Evolutionary conservation across 768 basidiomycete species (phyloP), one percentile per base, ranked within the genome.

Genomic region (Phylloporus arenicola): DNA sequence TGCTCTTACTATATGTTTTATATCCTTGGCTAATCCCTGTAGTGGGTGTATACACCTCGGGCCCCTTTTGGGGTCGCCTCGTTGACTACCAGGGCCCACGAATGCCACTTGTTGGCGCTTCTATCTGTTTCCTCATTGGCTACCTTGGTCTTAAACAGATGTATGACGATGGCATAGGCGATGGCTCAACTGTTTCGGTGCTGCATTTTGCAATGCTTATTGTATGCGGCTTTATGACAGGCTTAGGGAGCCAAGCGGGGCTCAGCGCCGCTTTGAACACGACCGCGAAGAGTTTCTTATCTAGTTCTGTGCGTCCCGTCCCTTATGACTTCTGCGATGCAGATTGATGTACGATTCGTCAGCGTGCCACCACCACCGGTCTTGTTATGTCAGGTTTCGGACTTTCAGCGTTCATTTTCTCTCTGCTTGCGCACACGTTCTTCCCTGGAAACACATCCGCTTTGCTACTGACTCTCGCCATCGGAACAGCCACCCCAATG

Each of bases 381-480:
- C 64, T 91, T 9, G 91, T 93, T 30, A 68, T 92, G 17, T 89
- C 90, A 0, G 92, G 90, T 29, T 92, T 90, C 55, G 92, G 93
- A 0, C 79, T 97, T 14, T 92, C 90, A 0, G 93, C 93, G 0
- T 95, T 95, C 73, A 74, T 88, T 54, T 96, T 94, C 69, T 88
- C 89, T 12, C 77, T 82, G 1, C 69, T 94, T 33, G 82, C 90
- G 0, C 83, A 85, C 49, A 60, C 78, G 0, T 64, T 84, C 38
- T 94, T 83, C 59, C 82, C 87, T 0, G 91, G 88, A 0, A 76
- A 92, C 58, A 88, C 87, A 0, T 86, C 84, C 1, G 77, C 82
- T 1, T 86, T 95, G 59, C 68, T 97, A 1, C 74, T 86, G 0
- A 68, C 91, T 4, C 79, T 96, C 6, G 79, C 84, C 0, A 54